Percentiles rank a stretch among this genome's conserved stretches.
phyloP scores from a whole-genome alignment of 2,329 filamentous ascomycete species.

The Curvularia eragrostidis region DNA sequence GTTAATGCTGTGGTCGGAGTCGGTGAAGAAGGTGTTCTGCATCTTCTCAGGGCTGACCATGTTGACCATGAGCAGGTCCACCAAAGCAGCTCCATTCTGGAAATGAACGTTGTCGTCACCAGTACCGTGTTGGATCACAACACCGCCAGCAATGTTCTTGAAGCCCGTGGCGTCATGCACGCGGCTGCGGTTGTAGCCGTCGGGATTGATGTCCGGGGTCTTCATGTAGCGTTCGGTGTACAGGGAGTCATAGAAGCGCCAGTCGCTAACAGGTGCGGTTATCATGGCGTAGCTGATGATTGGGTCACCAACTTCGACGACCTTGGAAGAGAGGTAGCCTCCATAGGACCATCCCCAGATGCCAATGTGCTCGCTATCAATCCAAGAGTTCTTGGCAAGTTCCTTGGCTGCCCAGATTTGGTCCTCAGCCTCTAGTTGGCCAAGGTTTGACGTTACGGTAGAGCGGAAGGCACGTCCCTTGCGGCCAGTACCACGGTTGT shows the following conservation, averaged over 20 bases:
- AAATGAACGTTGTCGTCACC: conserved; percentile 77
- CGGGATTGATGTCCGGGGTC: conserved; percentile 61
- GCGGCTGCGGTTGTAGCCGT: conserved; percentile 67
- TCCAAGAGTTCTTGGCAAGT: conserved; percentile 60
- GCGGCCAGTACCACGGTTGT: conserved; percentile 71
- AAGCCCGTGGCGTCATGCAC: conserved; percentile 67
- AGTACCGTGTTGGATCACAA: conserved; percentile 69
- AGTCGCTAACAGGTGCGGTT: conserved; percentile 71
- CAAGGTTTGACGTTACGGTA: conserved; percentile 65
- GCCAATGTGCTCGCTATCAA: conserved; percentile 66
- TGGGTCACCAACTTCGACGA: conserved; percentile 66
- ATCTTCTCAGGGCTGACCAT: conserved; percentile 68
- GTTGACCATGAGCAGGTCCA: conserved; percentile 66
- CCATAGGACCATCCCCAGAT: conserved; percentile 76
- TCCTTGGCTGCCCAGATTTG: conserved; percentile 71
- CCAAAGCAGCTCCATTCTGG: conserved; percentile 68
- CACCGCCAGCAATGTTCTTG: conserved; percentile 65
- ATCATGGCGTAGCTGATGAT: conserved; percentile 69
- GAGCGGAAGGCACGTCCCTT: conserved; percentile 69
- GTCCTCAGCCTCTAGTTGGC: conserved; percentile 68
- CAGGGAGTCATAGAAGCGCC: conserved; percentile 74
- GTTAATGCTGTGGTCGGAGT: conserved; percentile 67
- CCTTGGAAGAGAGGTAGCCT: conserved; percentile 71
- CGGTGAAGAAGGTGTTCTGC: conserved; percentile 69
- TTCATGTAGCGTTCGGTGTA: conserved; percentile 80